A percentile compares a stretch with the other conserved stretches of the same genome.
These are phyloP conservation scores for Talaromyces borbonicus DNA, from an alignment of 495 filamentous ascomycete genomes.

Conservation along the genomic window DNA sequence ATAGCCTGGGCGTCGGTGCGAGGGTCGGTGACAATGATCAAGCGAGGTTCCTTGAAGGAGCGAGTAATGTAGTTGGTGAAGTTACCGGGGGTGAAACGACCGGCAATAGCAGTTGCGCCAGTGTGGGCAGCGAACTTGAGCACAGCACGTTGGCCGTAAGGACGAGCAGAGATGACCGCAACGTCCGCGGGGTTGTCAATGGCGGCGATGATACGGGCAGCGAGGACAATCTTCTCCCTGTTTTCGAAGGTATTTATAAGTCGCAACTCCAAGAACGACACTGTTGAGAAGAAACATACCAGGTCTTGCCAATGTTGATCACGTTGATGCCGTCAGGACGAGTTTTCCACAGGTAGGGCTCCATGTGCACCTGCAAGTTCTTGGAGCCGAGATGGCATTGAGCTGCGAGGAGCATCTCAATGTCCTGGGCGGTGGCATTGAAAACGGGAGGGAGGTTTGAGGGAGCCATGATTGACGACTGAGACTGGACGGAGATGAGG, in stretches of 20 bases:
- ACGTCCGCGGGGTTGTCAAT: conserved; percentile 99
- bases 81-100: conserved; percentile 99
- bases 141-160: conserved; percentile 97
- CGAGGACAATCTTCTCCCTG: conserved; percentile 99
- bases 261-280: conserved; percentile 2
- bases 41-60: conserved; percentile 99
- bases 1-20: conserved; percentile 99
- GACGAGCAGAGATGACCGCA: conserved; percentile 97
- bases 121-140: conserved; percentile 98
- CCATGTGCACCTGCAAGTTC: conserved; percentile 98
- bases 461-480: conserved; percentile 81
- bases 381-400: conserved; percentile 96
- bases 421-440: conserved; percentile 79
- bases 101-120: conserved; percentile 93
- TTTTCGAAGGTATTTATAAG: conserved; percentile 6
- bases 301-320: conserved; percentile 99
- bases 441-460: conserved; percentile 82
- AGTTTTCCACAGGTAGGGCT: conserved; percentile 99
- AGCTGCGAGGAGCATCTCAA: conserved; percentile 97
- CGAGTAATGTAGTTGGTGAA: conserved; percentile 99
- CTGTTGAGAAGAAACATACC: conserved; percentile 48
- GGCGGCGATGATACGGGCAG: conserved; percentile 95
- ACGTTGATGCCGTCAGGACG: conserved; percentile 95
- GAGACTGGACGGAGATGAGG: conserved; percentile 38
- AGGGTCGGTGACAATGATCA: conserved; percentile 98